These are phyloP conservation scores for Somion occarium DNA, from an alignment of 1,284 basidiomycete genomes.

Conservation along the genomic window DNA sequence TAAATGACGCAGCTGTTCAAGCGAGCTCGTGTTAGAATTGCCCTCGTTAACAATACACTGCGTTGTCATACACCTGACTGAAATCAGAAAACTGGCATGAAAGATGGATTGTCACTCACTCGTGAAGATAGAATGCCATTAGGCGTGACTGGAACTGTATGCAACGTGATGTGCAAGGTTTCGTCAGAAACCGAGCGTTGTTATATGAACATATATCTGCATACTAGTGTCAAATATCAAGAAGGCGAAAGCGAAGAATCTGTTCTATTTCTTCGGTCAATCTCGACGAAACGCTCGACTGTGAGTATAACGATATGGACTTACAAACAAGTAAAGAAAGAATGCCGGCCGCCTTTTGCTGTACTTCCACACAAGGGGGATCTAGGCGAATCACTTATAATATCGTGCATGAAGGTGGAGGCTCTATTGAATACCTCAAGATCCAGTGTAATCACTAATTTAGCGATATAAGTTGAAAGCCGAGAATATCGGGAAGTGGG, in stretches of 20 bases:
- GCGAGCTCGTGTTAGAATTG: too few species aligned
- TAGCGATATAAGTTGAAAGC: not conserved
- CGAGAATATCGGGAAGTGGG: not conserved
- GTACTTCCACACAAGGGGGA: slow-evolving; percentile 17
- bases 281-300: not conserved
- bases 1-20: slow-evolving; percentile 16
- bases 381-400: slow-evolving; percentile 1
- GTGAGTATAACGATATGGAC: not conserved
- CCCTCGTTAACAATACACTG: too few species aligned
- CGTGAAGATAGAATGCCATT: slow-evolving; percentile 9
- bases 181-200: not conserved
- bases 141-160: slow-evolving; percentile 10
- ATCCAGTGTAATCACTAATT: slow-evolving; percentile 7
- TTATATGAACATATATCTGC: not conserved
- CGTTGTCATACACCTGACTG: too few species aligned
- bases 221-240: slow-evolving; percentile 11
- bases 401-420: not conserved
- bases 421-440: not conserved
- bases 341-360: slow-evolving; percentile 16
- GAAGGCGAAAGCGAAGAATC: slow-evolving; percentile 16
- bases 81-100: not conserved
- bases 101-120: slow-evolving; percentile 4
- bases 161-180: not conserved
- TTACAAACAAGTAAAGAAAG: slow-evolving; percentile 21
- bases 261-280: slow-evolving; percentile 11